These are phyloP conservation scores for Pestalotiopsis sp. DNA, from an alignment of 2,329 filamentous ascomycete species.

Conservation along the genomic window DNA sequence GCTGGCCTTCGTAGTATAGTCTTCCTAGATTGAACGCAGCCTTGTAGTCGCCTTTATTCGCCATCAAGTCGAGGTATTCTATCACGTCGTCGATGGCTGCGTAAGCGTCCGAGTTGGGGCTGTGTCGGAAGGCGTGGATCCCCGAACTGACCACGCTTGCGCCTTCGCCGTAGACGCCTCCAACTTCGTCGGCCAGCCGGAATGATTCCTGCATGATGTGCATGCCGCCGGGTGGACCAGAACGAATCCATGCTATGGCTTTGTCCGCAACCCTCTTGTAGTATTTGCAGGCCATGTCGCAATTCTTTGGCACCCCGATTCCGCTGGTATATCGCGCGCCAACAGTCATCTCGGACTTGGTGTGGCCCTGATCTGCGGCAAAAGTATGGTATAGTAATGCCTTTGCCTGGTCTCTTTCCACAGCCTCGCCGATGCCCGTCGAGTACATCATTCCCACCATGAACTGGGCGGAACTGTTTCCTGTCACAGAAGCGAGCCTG, in stretches of 20 bases:
- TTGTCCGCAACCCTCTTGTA: slow-evolving; percentile 96
- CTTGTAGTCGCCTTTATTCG: slow-evolving; percentile 85
- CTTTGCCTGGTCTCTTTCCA: slow-evolving; percentile 85
- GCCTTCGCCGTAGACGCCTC: slow-evolving; percentile 93
- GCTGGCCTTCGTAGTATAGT: slow-evolving; percentile 85
- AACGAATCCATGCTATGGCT: slow-evolving; percentile 83
- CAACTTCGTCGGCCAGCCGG: slow-evolving; percentile 85
- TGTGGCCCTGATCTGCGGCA: slow-evolving; percentile 81
- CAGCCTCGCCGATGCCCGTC: slow-evolving; percentile 82
- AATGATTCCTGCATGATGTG: slow-evolving; percentile 77
- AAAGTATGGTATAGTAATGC: slow-evolving; percentile 94
- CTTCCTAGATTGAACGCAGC: slow-evolving; percentile 85
- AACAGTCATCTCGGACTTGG: slow-evolving; percentile 89
- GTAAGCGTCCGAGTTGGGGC: slow-evolving; percentile 76
- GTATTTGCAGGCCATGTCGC: slow-evolving; percentile 81
- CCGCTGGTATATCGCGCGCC: slow-evolving; percentile 85
- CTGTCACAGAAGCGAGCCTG: slow-evolving; percentile 72
- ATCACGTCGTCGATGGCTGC: slow-evolving; percentile 91
- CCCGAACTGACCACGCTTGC: slow-evolving; percentile 90
- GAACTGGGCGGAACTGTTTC: slow-evolving; percentile 91
- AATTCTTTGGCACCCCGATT: slow-evolving; percentile 83
- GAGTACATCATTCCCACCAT: slow-evolving; percentile 97
- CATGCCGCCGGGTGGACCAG: slow-evolving; percentile 87
- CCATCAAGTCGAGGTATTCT: slow-evolving; percentile 90
- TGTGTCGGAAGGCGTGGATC: slow-evolving; percentile 74